Evolutionary conservation across 495 filamentous ascomycete species (phyloP), one percentile per base, ranked within the genome.

Genomic region (Daldinia bambusicola): DNA sequence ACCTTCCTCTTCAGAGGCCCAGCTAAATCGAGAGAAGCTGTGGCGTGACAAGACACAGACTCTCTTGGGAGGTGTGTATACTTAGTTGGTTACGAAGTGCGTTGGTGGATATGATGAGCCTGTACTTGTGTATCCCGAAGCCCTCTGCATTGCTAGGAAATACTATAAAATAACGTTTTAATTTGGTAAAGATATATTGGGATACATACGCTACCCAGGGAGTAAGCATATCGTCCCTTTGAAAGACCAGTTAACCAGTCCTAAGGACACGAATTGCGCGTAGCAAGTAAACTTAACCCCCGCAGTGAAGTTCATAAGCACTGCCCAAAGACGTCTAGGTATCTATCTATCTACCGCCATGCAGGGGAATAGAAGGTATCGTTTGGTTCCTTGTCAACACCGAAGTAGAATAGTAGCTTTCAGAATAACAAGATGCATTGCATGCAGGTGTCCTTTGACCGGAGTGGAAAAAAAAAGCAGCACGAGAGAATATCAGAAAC

Each of bases 401-500:
- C 43, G 18, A 22, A 6, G 43, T 48, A 22, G 18, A 48, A 48
- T 18, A 20, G 43, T 48, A 48, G 18, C 16, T 22, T 13, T 48
- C 2, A 12, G 9, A 48, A 48, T 48, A 22, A 12, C 18, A 48
- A 48, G 18, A 48, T 20, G 43, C 16, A 48, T 10, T 14, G 43
- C 43, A 48, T 10, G 8, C 43, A 48, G 9, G 0, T 16, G 43
- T 10, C n/a, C 18, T 16, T 48, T 22, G 7, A 5, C 43, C 18
- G 7, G 43, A n/a, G n/a, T n/a, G 16, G 2, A 37, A 56, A 50
- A 58, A 0, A 52, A n/a, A 12, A 66, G 13, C 36, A n/a, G n/a
- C n/a, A n/a, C n/a, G n/a, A 56, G 30, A 10, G 12, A 56, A 67
- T 55, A 16, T 53, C 48, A 55, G n/a, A 62, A 55, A 68, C 57